Conservation (phyloP, 305 asterid species). For the Ilex paraguariensis region DNA sequence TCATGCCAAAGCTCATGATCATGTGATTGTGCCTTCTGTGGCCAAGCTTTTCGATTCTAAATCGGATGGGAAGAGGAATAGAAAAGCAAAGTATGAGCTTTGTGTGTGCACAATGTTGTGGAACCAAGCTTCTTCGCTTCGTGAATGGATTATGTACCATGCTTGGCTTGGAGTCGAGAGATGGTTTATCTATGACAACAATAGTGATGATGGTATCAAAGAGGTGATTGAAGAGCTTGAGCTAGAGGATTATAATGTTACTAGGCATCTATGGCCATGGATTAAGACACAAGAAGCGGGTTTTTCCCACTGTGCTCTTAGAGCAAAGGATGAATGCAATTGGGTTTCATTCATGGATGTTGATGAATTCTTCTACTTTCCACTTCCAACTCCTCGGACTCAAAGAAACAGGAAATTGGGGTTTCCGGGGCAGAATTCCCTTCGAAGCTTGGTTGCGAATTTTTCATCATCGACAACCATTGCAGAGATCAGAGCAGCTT, state of each 20-base stretch:
- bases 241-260: conserved; percentile 46
- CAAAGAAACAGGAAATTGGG: conserved; percentile 31
- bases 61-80: conserved; percentile 2
- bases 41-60: conserved; percentile 44
- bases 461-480: conserved; percentile 50
- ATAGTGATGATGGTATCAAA: conserved; percentile 68
- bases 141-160: conserved; percentile 85
- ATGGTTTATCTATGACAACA: conserved; percentile 72
- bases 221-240: conserved; percentile 49
- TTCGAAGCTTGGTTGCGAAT: conserved; percentile 51
- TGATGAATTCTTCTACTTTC: conserved; percentile 88
- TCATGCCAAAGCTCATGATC: conserved; percentile 30
- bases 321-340: conserved; percentile 69
- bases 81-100: conserved; percentile 27
- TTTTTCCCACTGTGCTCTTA: conserved; percentile 83
- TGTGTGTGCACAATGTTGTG: conserved; percentile 65
- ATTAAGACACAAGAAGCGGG: conserved; percentile 97
- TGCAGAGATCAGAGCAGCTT: conserved; percentile 78
- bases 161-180: conserved; percentile 84
- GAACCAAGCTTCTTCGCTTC: conserved; percentile 79
- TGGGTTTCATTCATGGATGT: conserved; percentile 98
- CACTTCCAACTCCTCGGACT: conserved; percentile 40
- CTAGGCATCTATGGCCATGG: conserved; percentile 96
- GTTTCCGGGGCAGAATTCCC: conserved; percentile 46
- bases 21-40: conserved; percentile 59